These are phyloP conservation scores for Camelina hispida DNA, from an alignment of 345 rosid genomes.

Conservation along the genomic window DNA sequence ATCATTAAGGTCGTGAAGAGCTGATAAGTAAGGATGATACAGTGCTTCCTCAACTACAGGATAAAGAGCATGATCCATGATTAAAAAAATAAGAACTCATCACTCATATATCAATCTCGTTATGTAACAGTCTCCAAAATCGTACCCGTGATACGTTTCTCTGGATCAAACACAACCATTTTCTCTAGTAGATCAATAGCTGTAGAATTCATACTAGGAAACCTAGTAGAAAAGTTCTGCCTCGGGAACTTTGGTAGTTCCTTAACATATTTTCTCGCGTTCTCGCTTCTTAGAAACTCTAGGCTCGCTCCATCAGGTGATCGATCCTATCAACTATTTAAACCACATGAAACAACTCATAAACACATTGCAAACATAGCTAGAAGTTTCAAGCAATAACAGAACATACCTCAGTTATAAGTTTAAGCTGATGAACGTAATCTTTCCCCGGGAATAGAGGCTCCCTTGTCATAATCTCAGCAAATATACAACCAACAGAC, in stretches of 20 bases:
- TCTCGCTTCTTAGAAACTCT: conserved; percentile 86
- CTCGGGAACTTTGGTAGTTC: conserved; percentile 85
- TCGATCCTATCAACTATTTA: conserved; percentile 88
- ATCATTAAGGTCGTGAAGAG: conserved; percentile 79
- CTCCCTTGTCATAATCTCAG: conserved; percentile 56
- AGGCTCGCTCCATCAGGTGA: conserved; percentile 87
- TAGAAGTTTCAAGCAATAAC: neutral
- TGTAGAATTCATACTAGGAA: conserved; percentile 65
- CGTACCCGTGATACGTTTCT: conserved; percentile 86
- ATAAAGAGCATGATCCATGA: conserved; percentile 30
- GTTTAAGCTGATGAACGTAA: conserved; percentile 62
- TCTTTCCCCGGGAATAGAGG: conserved; percentile 68
- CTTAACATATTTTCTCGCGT: conserved; percentile 81
- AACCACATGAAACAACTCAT: conserved; percentile 20
- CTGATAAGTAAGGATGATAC: conserved; percentile 78
- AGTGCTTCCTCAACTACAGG: conserved; percentile 83
- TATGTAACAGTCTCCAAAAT: neutral
- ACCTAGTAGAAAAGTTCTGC: conserved; percentile 72
- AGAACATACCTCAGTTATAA: conserved; percentile 55
- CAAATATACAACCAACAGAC: conserved; percentile 73
- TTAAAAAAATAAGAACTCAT: neutral
- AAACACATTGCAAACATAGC: neutral
- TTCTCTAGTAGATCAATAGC: conserved; percentile 87
- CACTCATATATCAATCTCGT: neutral
- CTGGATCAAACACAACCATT: conserved; percentile 95